Evolutionary conservation across 1,139 yeast species (phyloP).

Genomic region (Scheffersomyces segobiensis): DNA sequence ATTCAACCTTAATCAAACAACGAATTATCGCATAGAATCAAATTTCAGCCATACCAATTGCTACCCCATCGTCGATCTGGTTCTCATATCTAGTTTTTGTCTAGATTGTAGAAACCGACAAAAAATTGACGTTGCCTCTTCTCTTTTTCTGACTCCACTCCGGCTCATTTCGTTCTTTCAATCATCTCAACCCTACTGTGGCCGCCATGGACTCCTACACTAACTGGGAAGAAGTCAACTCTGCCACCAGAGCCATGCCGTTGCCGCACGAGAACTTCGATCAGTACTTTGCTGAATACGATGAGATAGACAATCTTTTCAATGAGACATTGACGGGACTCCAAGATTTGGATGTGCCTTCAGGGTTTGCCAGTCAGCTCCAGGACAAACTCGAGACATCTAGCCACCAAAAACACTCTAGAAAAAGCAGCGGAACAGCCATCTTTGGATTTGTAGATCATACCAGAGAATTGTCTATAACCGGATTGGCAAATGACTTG

Average conservation of each 20-base stretch:
- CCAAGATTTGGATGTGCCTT: conserved; percentile 56
- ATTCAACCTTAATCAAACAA: neutral
- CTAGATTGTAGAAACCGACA: neutral
- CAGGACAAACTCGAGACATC: neutral
- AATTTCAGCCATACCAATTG: neutral
- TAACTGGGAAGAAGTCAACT: conserved; percentile 30
- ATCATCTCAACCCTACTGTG: neutral
- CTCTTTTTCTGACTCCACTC: neutral
- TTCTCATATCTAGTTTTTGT: conserved; percentile 7
- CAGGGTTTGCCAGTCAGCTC: conserved; percentile 12
- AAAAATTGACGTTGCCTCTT: neutral
- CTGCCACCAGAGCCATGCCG: conserved; percentile 21
- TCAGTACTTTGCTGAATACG: conserved; percentile 34
- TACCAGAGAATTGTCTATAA: conserved; percentile 49
- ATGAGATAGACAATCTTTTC: conserved; percentile 43
- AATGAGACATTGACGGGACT: conserved; percentile 46
- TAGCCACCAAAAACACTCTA: conserved; percentile 26
- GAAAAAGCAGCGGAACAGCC: conserved; percentile 60
- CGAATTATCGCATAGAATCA: neutral
- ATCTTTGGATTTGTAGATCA: conserved; percentile 62
- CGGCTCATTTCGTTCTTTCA: neutral
- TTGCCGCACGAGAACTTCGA: conserved; percentile 46
- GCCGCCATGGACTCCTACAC: conserved; percentile 22
- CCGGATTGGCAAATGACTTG: conserved; percentile 33
- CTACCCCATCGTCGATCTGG: neutral